phyloP scores from a whole-genome alignment of 2,329 filamentous ascomycete species.

The Cladophialophora bantiana region DNA sequence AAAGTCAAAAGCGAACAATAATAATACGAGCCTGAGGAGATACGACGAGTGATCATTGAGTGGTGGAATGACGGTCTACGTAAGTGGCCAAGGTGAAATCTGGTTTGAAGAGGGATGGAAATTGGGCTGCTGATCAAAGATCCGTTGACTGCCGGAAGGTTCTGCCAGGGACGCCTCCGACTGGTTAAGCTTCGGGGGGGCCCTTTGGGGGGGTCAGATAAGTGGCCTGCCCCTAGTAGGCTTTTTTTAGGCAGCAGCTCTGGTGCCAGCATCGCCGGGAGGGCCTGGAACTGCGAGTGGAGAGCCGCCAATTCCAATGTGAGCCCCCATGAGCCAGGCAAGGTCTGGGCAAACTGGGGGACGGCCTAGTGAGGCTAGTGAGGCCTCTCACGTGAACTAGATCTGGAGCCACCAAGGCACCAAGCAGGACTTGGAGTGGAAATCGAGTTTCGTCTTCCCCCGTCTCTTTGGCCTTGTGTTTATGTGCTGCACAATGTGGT shows the following conservation, averaged over 20 bases:
- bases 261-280: too few species aligned
- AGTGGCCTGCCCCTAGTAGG: too few species aligned
- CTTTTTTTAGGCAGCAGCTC: too few species aligned
- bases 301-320: conserved; percentile 5
- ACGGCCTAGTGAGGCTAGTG: background rate
- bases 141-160: conserved; percentile 10
- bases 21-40: background rate
- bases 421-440: conserved; percentile 4
- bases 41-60: background rate
- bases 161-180: conserved; percentile 1
- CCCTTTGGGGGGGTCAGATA: background rate
- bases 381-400: conserved; percentile 6
- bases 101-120: conserved; percentile 4
- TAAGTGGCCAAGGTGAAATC: conserved; percentile 1
- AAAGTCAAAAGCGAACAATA: background rate
- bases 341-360: too few species aligned
- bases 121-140: conserved; percentile 14
- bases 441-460: conserved; percentile 16
- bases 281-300: background rate
- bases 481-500: conserved; percentile 19
- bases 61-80: background rate
- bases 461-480: conserved; percentile 5
- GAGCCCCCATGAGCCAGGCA: background rate
- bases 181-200: background rate
- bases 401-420: background rate